These are phyloP conservation scores for Strobilomyces confusus DNA, from an alignment of 768 basidiomycete species.

Conservation along the genomic window DNA sequence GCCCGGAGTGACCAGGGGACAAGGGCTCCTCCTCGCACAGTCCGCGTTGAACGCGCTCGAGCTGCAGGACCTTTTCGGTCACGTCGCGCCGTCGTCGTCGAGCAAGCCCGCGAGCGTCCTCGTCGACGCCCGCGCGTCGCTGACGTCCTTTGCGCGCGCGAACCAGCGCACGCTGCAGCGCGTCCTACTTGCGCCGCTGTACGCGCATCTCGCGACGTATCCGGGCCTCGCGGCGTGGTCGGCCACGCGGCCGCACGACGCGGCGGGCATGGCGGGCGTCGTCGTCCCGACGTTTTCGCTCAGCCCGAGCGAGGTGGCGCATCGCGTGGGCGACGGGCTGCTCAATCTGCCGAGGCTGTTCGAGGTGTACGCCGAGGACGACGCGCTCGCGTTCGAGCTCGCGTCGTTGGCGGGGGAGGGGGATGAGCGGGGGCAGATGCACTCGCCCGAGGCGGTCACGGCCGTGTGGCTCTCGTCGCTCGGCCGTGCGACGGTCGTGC, in stretches of 20 bases:
- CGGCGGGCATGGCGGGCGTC: slow-evolving; percentile 36
- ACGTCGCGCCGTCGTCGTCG: slow-evolving; percentile 16
- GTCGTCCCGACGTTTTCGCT: slow-evolving; percentile 88
- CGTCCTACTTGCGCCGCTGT: slow-evolving; percentile 81
- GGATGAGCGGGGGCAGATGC: slow-evolving; percentile 2
- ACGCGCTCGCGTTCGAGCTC: slow-evolving; percentile 84
- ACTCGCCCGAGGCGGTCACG: slow-evolving; percentile 74
- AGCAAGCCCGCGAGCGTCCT: slow-evolving; percentile 41
- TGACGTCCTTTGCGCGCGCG: slow-evolving; percentile 61
- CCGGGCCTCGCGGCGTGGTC: slow-evolving; percentile 66
- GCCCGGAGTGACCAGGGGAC: slow-evolving; percentile 60
- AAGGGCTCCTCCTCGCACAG: slow-evolving; percentile 72
- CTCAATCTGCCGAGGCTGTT: slow-evolving; percentile 91
- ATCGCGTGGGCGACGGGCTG: slow-evolving; percentile 89
- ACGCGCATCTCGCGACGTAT: slow-evolving; percentile 69
- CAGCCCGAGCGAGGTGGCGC: slow-evolving; percentile 84
- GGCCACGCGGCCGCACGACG: slow-evolving; percentile 31
- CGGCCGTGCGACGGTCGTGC: slow-evolving; percentile 71
- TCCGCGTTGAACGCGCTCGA: slow-evolving; percentile 82
- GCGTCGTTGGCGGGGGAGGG: slow-evolving; percentile 66
- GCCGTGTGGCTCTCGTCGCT: slow-evolving; percentile 91
- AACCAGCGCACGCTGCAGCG: slow-evolving; percentile 77
- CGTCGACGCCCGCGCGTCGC: slow-evolving; percentile 46
- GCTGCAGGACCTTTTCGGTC: slow-evolving; percentile 41
- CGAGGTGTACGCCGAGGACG: slow-evolving; percentile 91